phyloP scores from a whole-genome alignment of 768 basidiomycete species.

The Pulveroboletus ravenelii region DNA sequence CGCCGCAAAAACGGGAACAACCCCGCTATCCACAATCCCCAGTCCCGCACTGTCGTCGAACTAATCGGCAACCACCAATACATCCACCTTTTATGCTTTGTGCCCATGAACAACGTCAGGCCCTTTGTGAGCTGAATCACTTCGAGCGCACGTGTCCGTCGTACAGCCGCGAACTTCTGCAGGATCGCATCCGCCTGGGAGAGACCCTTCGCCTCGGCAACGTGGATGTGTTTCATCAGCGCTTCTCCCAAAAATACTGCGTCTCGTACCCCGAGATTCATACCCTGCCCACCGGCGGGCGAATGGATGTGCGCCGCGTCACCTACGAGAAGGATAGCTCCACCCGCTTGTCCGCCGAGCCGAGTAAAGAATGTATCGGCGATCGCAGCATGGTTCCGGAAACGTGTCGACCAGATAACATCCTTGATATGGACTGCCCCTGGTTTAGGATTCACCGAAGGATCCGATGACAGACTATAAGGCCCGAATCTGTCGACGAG shows the following conservation, averaged over 20 bases:
- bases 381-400: constrained; percentile 41
- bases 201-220: constrained; percentile 2
- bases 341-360: constrained; percentile 9
- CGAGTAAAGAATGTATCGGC: constrained; percentile 27
- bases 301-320: constrained; percentile 23
- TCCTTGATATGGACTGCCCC: constrained; percentile 33
- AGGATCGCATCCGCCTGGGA: constrained; percentile 31
- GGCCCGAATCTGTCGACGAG: constrained; percentile 40
- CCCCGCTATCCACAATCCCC: constrained; percentile 16
- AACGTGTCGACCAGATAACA: constrained; percentile 43
- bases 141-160: constrained; percentile 36
- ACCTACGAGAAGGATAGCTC: constrained; percentile 31
- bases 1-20: constrained; percentile 14
- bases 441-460: constrained; percentile 29
- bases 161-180: constrained; percentile 30
- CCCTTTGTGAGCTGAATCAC: constrained; percentile 24
- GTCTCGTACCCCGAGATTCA: constrained; percentile 56
- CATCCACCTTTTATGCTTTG: constrained; percentile 22
- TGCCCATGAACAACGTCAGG: constrained; percentile 22
- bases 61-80: no score
- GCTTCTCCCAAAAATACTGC: constrained; percentile 42
- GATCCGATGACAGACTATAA: constrained; percentile 29
- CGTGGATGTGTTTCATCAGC: constrained; percentile 35
- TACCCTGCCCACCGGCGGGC: constrained; percentile 52
- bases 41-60: neutral